Base-by-base conservation (phyloP, 2,329 filamentous ascomycete species). In the Botrytis hyacinthi region DNA sequence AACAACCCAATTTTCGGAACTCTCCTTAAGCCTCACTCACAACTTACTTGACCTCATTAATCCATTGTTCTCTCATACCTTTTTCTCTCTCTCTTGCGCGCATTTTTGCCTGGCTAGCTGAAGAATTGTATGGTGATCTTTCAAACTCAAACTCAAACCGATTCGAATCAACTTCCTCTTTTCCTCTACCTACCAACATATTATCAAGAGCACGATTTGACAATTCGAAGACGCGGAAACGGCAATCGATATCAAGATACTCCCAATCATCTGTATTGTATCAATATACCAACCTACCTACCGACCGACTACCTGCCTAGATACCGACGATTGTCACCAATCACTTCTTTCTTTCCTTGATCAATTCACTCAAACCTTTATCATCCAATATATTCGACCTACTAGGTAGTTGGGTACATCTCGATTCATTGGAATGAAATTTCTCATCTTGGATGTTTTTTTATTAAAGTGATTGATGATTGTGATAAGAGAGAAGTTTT, bases 401-500 rank as follows among this genome's bases (percentile, higher is more conserved):
- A 18, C 37, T 40, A 40, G 37, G 37, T 44, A n/a, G 26, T 48
- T 20, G 32, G 44, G 22, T n/a, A 32, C 46, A 29, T 54, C 40
- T 29, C 46, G 51, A 51, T 68, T 54, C 46, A 68, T 40, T 57
- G n/a, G 26, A 29, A 40, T 9, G 29, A 22, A n/a, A 32, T 40
- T 69, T n/a, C 32, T 37, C 63, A 48, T 16, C n/a, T 66, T 48
- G 14, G 35, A 22, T 32, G 26, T 51, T 16, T 8, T 46, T 35
- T 37, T 12, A 5, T 40, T 42, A 42, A 35, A 62, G n/a, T 68
- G n/a, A 62, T 51, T 60, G 57, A 71, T 65, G 68, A 61, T 60
- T 46, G 68, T 70, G 68, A 61, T n/a, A 35, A 61, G 68, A 54
- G 51, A 57, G 65, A 68, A 68, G 65, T 54, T 68, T 68, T 20